Base-by-base conservation (phyloP, 768 basidiomycete genomes). In the Hygrocybe coccinea region DNA sequence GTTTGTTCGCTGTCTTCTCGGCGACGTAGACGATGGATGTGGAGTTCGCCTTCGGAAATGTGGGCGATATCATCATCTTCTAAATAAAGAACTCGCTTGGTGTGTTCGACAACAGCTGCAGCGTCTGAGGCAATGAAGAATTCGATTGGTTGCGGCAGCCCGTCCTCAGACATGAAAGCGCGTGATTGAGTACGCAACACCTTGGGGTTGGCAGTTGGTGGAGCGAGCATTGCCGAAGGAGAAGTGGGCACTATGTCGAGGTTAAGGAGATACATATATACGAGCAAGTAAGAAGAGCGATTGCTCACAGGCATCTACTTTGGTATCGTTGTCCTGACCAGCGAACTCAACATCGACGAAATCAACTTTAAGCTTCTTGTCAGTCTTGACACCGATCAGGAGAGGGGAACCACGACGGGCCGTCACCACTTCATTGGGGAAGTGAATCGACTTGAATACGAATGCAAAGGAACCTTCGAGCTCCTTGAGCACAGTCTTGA, bases 121-220 rank as follows among this genome's bases (percentile, higher is more conserved):
- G 97, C 97, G 65, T 99, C 97, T 2, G 95, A 98, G 5, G 97
- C 97, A 64, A 99, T 89, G 77, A 98, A 98, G 80, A 95, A 99
- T 68, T 99, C 97, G 73, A 99, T 99, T 41, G 97, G 95, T 64
- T 97, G 94, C 37, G 95, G 95, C 65, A 95, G 86, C 47, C 97
- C 97, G 72, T 99, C 97, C 65, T 98, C 97, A 12, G 92, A 91
- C 79, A 98, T 91, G 81, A 98, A 99, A 41, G 95, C 95, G 21
- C 97, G 88, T 38, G 95, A 97, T 70, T 98, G 97, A 22, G 91
- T 89, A 60, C 94, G 89, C 61, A 90, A 80, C 55, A 97, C 84
- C 72, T 94, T 95, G 58, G 86, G 81, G 64, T 79, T 81, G 35
- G 75, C 75, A 35, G 72, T 70, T 15, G 81, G 83, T 35, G 91